Evolutionary conservation across 2,329 filamentous ascomycete genomes (phyloP).

Genomic region (Graphilbum fragrans): DNA sequence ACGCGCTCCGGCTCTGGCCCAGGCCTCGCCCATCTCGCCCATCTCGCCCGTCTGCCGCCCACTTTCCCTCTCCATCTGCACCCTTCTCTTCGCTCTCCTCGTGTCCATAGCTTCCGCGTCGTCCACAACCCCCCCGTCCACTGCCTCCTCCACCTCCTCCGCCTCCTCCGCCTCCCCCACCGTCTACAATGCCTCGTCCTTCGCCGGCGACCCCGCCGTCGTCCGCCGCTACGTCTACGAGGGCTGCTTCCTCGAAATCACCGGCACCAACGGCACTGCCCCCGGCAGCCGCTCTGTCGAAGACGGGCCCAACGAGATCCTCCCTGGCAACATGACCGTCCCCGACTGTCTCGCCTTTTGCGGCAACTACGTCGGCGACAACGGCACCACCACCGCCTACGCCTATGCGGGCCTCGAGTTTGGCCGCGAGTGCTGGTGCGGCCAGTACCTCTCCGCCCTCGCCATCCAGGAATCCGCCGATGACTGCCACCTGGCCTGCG

Average conservation of each 20-base stretch:
- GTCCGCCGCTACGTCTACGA: slow-evolving; percentile 40
- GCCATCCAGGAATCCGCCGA: slow-evolving; percentile 31
- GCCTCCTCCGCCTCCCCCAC: slow-evolving; percentile 8
- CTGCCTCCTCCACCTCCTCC: background rate
- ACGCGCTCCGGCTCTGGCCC: too few species aligned
- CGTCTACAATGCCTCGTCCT: slow-evolving; percentile 22
- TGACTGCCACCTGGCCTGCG: slow-evolving; percentile 39
- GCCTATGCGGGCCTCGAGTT: slow-evolving; percentile 42
- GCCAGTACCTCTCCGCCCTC: slow-evolving; percentile 32
- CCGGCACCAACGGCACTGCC: slow-evolving; percentile 26
- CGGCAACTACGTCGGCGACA: slow-evolving; percentile 14
- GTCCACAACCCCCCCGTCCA: background rate
- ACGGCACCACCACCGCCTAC: slow-evolving; percentile 23
- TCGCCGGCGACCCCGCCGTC: slow-evolving; percentile 43
- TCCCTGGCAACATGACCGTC: slow-evolving; percentile 36
- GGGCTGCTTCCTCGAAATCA: slow-evolving; percentile 50
- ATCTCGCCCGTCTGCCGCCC: background rate
- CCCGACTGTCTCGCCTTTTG: slow-evolving; percentile 39
- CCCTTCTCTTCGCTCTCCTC: background rate
- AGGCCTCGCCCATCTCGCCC: background rate
- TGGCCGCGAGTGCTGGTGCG: slow-evolving; percentile 48
- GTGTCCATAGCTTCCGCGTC: too few species aligned
- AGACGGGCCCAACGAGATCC: slow-evolving; percentile 26
- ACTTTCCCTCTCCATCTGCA: background rate
- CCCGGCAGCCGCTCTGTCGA: slow-evolving; percentile 29